Evolutionary conservation across 2,329 filamentous ascomycete genomes (phyloP), one percentile per base, ranked within the genome.

Genomic region (Talaromyces sp.): DNA sequence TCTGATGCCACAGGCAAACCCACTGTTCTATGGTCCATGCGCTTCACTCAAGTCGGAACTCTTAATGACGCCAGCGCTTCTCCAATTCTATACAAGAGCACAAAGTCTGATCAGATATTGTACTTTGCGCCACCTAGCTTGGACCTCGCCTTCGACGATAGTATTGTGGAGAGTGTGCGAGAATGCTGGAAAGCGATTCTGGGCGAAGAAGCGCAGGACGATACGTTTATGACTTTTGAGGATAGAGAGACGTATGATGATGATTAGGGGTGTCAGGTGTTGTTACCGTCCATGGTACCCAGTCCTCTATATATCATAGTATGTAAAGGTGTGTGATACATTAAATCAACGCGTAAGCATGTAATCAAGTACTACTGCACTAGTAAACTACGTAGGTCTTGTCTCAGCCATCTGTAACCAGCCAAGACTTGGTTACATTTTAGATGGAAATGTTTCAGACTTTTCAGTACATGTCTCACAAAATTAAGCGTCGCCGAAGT

Each of bases 101-200:
- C 50, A 8, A 69, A 71, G 10, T 78, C 83, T 11, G 79, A 79
- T 22, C 76, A 79, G 27, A 73, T 87, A 19, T 77, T 89, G 50
- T 76, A 80, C 1, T 87, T 95, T 66, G 83, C 87, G 4, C 79
- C 85, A 2, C 74, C 87, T 0, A 82, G 86, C 2, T 77, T 89
- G 9, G 88, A 90, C 68, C 83, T 96, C 8, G 85, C 90, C 0
- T 91, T 97, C 68, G 87, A 92, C 70, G 94, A 97, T 70, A 73
- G 79, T 0, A 80, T 87, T 1, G 77, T 97, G 10, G 84, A 87
- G 7, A 77, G 86, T 31, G 90, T 97, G 1, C 86, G 86, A 66
- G 77, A 84, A 10, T 87, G 88, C 7, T 98, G 93, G 93, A 81
- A 85, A 67, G 79, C 81, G 58, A 82, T 93, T 3, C 80, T 86